phyloP scores from a whole-genome alignment of 352 stramenopile genomes.

The Phytophthora cajani region DNA sequence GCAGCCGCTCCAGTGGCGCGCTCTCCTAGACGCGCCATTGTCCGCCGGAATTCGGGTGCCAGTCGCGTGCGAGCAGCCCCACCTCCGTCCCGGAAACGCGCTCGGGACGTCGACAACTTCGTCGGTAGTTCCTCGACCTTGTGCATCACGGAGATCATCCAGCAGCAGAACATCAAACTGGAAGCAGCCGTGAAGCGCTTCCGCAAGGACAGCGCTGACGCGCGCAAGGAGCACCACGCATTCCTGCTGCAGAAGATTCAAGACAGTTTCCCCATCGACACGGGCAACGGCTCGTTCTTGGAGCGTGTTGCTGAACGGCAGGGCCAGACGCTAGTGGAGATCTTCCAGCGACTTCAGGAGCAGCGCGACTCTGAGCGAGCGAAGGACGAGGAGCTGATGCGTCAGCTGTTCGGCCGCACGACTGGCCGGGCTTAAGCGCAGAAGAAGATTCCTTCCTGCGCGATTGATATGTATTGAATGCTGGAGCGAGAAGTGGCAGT shows the following conservation, averaged over 20 bases:
- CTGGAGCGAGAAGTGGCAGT: neutral
- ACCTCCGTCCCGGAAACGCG: conserved; percentile 25
- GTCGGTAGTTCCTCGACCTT: conserved; percentile 29
- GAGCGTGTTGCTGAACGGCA: conserved; percentile 46
- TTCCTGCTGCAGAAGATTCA: conserved; percentile 47
- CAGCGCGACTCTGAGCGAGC: conserved; percentile 37
- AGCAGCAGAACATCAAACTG: conserved; percentile 41
- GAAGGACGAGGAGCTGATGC: conserved; percentile 41
- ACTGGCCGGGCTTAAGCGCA: conserved; percentile 10
- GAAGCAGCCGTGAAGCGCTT: conserved; percentile 49
- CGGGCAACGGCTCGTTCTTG: conserved; percentile 40
- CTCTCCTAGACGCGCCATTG: conserved; percentile 7
- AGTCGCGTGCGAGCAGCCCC: neutral
- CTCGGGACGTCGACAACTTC: conserved; percentile 2
- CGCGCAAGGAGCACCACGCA: conserved; percentile 43
- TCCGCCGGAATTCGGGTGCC: conserved; percentile 15
- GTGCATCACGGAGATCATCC: conserved; percentile 46
- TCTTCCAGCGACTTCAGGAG: conserved; percentile 44
- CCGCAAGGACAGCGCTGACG: conserved; percentile 42
- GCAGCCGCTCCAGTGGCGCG: neutral
- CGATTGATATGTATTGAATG: conserved; percentile 9
- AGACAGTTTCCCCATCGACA: conserved; percentile 42
- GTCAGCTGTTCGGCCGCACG: conserved; percentile 31
- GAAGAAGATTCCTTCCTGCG: neutral
- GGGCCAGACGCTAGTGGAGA: conserved; percentile 40